Base-by-base conservation (phyloP, 805 yeast species). In the Cyberlindnera saturnus region DNA sequence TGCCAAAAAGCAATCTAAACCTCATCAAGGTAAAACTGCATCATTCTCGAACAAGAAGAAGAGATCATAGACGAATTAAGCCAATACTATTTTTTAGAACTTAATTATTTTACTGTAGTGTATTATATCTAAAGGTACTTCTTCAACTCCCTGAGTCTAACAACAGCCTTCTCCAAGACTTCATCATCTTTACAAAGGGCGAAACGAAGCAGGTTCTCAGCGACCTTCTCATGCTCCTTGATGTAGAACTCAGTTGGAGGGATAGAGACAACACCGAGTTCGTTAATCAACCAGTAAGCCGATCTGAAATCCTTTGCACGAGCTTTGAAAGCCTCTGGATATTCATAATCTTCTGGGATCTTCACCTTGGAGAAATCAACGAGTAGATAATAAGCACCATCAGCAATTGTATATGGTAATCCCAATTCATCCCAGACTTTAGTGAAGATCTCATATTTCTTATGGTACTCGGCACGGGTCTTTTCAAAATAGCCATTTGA, bases 201-300 rank as follows among this genome's bases (percentile, higher is more conserved):
- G 63, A 93, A 90, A 59, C 99, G 80, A 48, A 93, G 69, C 60
- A 88, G 77, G 54, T 86, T 82, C 60, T 90, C 96, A 43, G 91
- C 89, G 15, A 82, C 79, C 43, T 76, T 70, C 29, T 85, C 89
- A 51, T 84, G 80, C 46, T 77, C 80, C 9, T 79, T 75, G 36
- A 81, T 74, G 56, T 86, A 79, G 59, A 93, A 93, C 64, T 91
- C 98, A n/a, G 96, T 84, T 26, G 98, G 98, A 10, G 99, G 99
- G 50, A 93, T 93, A 4, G 96, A 84, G 17, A 93, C 98, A 34
- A 93, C 95, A 10, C 99, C 99, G 45, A 91, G 63, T 60, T 89
- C 96, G 60, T 79, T 82, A 57, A 89, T 88, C 46, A 93, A 72
- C 97, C 98, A 93, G 66, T 86, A 87, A 1, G 96, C 95, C 50